These are phyloP conservation scores for Teratosphaeria zuluensis DNA, from an alignment of 2,329 filamentous ascomycete genomes.

Conservation along the genomic window DNA sequence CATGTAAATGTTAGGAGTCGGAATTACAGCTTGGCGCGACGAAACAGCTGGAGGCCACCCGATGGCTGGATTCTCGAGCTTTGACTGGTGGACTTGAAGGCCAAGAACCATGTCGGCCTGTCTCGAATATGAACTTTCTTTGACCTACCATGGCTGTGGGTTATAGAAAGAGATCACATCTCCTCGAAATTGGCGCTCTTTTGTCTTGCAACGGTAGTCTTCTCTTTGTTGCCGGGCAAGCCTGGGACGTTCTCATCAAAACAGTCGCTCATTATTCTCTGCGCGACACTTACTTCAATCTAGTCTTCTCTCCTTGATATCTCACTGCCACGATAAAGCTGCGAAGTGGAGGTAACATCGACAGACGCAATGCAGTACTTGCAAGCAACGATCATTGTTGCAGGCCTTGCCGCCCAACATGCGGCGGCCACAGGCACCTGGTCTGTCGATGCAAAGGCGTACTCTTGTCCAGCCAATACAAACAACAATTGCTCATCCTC, in stretches of 20 bases:
- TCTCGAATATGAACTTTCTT: background rate
- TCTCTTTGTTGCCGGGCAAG: constrained; percentile 4
- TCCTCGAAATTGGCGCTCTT: constrained; percentile 2
- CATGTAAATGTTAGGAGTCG: background rate
- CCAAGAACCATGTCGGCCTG: background rate
- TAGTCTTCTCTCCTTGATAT: constrained; percentile 10
- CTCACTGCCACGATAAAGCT: background rate
- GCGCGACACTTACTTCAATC: constrained; percentile 14
- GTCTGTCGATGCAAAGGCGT: constrained; percentile 43
- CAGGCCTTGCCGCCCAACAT: constrained; percentile 34
- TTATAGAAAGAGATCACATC: background rate
- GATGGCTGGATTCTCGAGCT: background rate
- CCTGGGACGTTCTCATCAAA: constrained; percentile 19
- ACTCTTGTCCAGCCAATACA: constrained; percentile 59
- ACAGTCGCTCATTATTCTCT: constrained; percentile 40
- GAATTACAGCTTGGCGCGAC: background rate
- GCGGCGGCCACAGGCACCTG: constrained; percentile 38
- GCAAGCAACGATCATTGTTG: constrained; percentile 17
- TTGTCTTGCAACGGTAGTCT: constrained; percentile 3
- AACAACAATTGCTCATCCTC: constrained; percentile 67
- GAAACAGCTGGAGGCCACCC: background rate
- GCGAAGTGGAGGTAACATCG: background rate
- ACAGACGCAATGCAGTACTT: constrained; percentile 13
- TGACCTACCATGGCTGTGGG: background rate
- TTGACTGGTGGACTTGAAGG: background rate